phyloP scores from a whole-genome alignment of 106 monocot species.

The Dioscorea alata region DNA sequence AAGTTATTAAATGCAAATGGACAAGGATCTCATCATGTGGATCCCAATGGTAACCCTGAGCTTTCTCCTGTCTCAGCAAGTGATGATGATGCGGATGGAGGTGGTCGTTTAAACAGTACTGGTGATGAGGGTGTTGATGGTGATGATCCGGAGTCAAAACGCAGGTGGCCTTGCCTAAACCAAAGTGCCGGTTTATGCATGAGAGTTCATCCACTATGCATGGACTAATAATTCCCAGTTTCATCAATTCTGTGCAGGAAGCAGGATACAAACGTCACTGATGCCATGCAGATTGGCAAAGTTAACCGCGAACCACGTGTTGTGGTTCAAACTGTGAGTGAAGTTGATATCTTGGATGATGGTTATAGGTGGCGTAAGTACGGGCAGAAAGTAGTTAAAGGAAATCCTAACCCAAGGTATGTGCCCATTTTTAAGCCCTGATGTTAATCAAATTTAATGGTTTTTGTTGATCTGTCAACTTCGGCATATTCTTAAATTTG shows the following conservation, averaged over 20 bases:
- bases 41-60: constrained; percentile 39
- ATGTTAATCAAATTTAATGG: too few species aligned
- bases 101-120: constrained; percentile 26
- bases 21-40: constrained; percentile 12
- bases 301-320: constrained; percentile 84
- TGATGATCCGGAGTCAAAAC: constrained; percentile 82
- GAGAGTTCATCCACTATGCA: too few species aligned
- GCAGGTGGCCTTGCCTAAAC: constrained; percentile 41
- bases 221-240: too few species aligned
- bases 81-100: constrained; percentile 61
- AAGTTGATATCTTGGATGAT: constrained; percentile 98
- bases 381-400: constrained; percentile 98
- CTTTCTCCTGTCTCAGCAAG: constrained; percentile 44
- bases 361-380: constrained; percentile 99
- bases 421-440: background rate
- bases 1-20: constrained; percentile 31
- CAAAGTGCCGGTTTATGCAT: too few species aligned
- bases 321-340: constrained; percentile 98
- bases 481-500: too few species aligned
- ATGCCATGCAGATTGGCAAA: constrained; percentile 52
- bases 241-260: constrained; percentile 38
- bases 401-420: constrained; percentile 96
- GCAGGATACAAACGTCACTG: constrained; percentile 37
- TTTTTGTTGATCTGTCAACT: too few species aligned
- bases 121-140: constrained; percentile 48